Base-by-base conservation (phyloP, 2,329 filamentous ascomycete species). In the Aspergillus pseudoviridinutans region DNA sequence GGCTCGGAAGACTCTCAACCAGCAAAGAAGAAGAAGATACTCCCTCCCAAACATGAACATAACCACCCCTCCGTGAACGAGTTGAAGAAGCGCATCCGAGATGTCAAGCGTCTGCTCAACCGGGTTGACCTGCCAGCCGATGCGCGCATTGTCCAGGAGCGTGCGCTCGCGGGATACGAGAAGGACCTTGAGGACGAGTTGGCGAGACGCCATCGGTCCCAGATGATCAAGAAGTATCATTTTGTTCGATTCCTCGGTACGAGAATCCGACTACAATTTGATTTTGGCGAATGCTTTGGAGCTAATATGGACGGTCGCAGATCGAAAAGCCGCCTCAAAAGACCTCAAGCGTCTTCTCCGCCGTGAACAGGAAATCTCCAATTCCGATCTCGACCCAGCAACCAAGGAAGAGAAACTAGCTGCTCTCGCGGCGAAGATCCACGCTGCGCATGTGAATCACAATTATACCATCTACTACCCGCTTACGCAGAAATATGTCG, bases 381-480 rank as follows among this genome's bases (percentile, higher is more conserved):
- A 75, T 20, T 62, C 64, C 0, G 68, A 71, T 4, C 17, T 63
- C 47, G 61, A 52, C 57, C 71, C 64, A 66, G 70, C 59, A 58
- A 59, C 49, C 28, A 68, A 64, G 52, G 63, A 64, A 55, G 72
- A 60, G 53, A 61, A 51, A 44, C 44, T 63, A 57, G 42, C 58
- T 51, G 50, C 66, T 75, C 50, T 71, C 66, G 59, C 59, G 3
- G 52, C 63, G 47, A 72, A 73, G 53, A 71, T 83, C 25, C 79
- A 83, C 62, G 70, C 70, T 29, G 78, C 80, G 7, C 79, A 82
- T 54, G 79, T 86, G 24, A 84, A 87, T 66, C 69, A 87, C 61
- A 85, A 85, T 66, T 88, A 88, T 68, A 81, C 85, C 7, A 78
- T 83, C 42, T 87, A 85, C 68, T 85, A 81, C 61, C 85, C 85